Percentiles rank a stretch among this genome's conserved stretches.
These are phyloP conservation scores for Lumnitzera littorea DNA, from an alignment of 345 rosid genomes.

Conservation along the genomic window DNA sequence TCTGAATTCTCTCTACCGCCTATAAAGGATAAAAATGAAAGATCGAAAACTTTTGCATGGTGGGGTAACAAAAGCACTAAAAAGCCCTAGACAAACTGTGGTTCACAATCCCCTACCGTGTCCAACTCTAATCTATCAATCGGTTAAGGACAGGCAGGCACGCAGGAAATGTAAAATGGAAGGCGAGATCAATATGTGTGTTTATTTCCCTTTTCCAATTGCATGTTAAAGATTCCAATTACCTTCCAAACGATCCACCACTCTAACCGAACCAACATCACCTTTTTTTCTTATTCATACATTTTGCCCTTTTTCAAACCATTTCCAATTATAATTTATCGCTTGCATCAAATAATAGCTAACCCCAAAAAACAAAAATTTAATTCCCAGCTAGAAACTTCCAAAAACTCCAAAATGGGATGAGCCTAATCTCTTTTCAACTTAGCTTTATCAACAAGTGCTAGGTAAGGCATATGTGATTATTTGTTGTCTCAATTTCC, in stretches of 20 bases:
- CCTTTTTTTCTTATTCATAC: conserved; percentile 11
- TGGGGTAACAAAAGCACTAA: conserved; percentile 33
- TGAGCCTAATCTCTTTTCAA: conserved; percentile 19
- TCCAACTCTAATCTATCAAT: conserved; percentile 10
- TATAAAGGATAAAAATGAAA: background rate
- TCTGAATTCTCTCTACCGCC: too few species aligned
- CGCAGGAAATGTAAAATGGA: conserved; percentile 3
- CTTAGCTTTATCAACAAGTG: too few species aligned
- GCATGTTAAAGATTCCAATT: conserved; percentile 24
- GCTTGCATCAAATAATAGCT: too few species aligned
- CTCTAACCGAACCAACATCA: conserved; percentile 23
- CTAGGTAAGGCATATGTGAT: conserved; percentile 10
- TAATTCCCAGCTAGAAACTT: conserved; percentile 12
- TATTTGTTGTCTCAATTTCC: conserved; percentile 11
- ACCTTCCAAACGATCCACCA: background rate
- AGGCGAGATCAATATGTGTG: background rate
- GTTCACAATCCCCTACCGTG: conserved; percentile 17
- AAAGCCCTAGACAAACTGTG: background rate
- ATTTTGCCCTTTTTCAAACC: background rate
- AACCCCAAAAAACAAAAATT: too few species aligned
- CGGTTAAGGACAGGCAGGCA: conserved; percentile 7
- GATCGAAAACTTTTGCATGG: conserved; percentile 7
- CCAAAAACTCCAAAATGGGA: conserved; percentile 18
- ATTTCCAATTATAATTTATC: too few species aligned
- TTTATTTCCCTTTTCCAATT: background rate